Percentiles rank a stretch among this genome's conserved stretches.
phyloP scores from a whole-genome alignment of 371 early-diverging fungal species.

The Mucor saturninus region DNA sequence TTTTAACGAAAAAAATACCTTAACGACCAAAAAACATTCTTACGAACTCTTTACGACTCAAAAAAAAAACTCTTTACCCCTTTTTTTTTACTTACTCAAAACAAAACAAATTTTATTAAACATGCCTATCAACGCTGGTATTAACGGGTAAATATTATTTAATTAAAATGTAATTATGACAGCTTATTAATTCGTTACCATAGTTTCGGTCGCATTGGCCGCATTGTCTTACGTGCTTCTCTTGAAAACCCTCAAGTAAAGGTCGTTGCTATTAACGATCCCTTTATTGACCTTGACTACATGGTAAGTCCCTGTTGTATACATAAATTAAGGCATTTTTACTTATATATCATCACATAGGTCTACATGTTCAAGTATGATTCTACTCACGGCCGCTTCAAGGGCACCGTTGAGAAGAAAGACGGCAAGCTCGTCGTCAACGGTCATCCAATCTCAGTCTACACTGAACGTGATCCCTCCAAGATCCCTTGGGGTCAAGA shows the following conservation, averaged over 20 bases:
- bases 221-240: constrained; percentile 95
- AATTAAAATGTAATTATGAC: background rate
- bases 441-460: constrained; percentile 43
- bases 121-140: constrained; percentile 45
- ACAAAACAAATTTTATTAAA: constrained; percentile 21
- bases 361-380: constrained; percentile 98
- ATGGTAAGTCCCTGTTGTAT: constrained; percentile 60
- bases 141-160: constrained; percentile 41
- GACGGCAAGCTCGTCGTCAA: constrained; percentile 88
- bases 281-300: constrained; percentile 95
- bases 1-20: constrained; percentile 27
- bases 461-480: constrained; percentile 58
- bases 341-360: constrained; percentile 24
- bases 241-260: constrained; percentile 77
- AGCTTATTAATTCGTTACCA: background rate
- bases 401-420: constrained; percentile 76
- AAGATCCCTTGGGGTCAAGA: constrained; percentile 93
- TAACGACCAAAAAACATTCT: constrained; percentile 11
- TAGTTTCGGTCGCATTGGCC: constrained; percentile 98
- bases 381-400: constrained; percentile 96
- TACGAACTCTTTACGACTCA: constrained; percentile 12
- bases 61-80: constrained; percentile 15
- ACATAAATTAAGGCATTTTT: background rate
- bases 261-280: constrained; percentile 98
- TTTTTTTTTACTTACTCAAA: constrained; percentile 9